Evolutionary conservation across 1,284 basidiomycete genomes (phyloP), one percentile per base, ranked within the genome.

Genomic region (Stereum hirsutum): DNA sequence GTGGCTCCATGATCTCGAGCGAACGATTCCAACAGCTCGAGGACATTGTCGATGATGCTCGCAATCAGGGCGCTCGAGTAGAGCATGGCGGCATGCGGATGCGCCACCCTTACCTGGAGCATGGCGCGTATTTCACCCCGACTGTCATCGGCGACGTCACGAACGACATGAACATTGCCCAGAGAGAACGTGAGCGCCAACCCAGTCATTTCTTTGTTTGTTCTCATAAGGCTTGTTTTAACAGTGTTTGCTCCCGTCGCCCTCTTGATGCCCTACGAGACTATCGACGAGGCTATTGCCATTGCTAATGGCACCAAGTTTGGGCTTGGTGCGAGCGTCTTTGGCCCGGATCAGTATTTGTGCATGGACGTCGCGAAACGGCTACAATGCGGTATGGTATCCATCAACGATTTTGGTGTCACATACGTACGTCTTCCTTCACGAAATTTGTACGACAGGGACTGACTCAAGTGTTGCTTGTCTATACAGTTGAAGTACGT

Each of bases 321-420:
- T 60, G 95, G 89, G 14, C 77, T 99, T n/a, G 95, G 94, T 35
- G 90, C 91, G 1, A 89, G 89, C 45, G 89, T 99, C n/a, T 98
- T 94, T 58, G 94, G 94, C 7, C 81, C 81, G 10, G 76, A 85
- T 55, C 78, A 85, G 56, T 69, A 72, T 24, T 67, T 86, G 36
- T 93, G 90, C 56, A 53, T 85, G 42, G 69, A 80, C 42, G 83
- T 98, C 10, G 91, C 92, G 14, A 75, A 79, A 45, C 64, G 70
- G 40, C 64, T 98, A 38, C 76, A 94, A 46, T 93, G 90, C 52
- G 95, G 95, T 31, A 98, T 99, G 95, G 93, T 98, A 7, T 86
- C 93, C 28, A 74, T 97, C 54, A 98, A 98, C 56, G 92, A 95
- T 63, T 96, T 89, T 61, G 93, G 82, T 19, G 87, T 93, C 3